These are phyloP conservation scores for Claviceps arundinis DNA, from an alignment of 2,329 filamentous ascomycete species.

Conservation along the genomic window DNA sequence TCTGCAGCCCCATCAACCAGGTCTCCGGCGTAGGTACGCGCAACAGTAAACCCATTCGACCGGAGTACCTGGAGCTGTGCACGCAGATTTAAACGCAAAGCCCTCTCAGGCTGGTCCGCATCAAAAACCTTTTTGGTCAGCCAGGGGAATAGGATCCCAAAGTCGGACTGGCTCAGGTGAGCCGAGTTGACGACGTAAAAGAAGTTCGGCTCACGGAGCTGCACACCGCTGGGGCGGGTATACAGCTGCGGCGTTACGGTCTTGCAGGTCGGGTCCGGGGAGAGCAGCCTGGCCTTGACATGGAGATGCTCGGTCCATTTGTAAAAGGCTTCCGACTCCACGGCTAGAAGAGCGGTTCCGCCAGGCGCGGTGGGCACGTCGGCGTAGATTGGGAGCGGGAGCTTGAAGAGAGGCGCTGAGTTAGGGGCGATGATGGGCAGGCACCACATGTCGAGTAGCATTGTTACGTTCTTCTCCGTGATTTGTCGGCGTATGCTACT, in stretches of 20 bases:
- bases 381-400: constrained; percentile 59
- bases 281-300: constrained; percentile 52
- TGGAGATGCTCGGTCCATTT: constrained; percentile 65
- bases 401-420: constrained; percentile 51
- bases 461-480: constrained; percentile 49
- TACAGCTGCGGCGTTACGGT: constrained; percentile 28
- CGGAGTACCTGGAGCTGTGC: constrained; percentile 45
- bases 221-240: constrained; percentile 28
- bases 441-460: constrained; percentile 72
- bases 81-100: constrained; percentile 44
- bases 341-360: constrained; percentile 49
- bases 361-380: constrained; percentile 35
- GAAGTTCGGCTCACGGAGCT: constrained; percentile 45
- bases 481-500: constrained; percentile 52
- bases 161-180: constrained; percentile 73
- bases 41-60: constrained; percentile 33
- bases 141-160: constrained; percentile 70
- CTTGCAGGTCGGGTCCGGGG: constrained; percentile 35
- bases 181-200: constrained; percentile 65
- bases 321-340: constrained; percentile 66
- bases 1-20: constrained; percentile 32
- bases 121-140: constrained; percentile 45
- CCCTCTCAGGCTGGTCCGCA: constrained; percentile 43
- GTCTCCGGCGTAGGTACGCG: constrained; percentile 35
- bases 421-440: constrained; percentile 53